Percentiles rank a stretch among this genome's conserved stretches.
Conservation (phyloP, 2,329 filamentous ascomycete genomes). For the Bipolaris gigantea region DNA sequence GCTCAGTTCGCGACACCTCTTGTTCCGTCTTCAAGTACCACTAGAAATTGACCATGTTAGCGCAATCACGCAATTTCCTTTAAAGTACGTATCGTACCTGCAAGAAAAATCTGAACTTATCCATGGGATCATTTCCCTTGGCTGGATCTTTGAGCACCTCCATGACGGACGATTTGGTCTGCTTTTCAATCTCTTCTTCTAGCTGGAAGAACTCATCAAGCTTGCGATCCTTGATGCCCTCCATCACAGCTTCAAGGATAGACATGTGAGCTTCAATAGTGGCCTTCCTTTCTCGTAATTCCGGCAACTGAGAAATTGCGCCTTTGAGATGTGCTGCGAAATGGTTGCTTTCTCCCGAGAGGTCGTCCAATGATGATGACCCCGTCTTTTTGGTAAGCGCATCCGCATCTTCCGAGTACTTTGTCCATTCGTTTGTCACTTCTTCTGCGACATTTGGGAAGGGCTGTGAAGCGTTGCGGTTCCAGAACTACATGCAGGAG, state of each 20-base stretch:
- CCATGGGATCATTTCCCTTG: constrained; percentile 80
- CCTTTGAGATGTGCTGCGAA: constrained; percentile 95
- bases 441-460: constrained; percentile 68
- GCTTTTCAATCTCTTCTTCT: constrained; percentile 91
- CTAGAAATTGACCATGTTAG: constrained; percentile 62
- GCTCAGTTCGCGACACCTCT: constrained; percentile 78
- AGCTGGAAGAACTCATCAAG: constrained; percentile 95
- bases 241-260: constrained; percentile 65
- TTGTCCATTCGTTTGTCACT: constrained; percentile 88
- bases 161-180: constrained; percentile 67
- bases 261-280: constrained; percentile 86
- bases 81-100: background rate
- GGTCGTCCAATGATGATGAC: constrained; percentile 86
- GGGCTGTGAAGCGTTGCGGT: constrained; percentile 74
- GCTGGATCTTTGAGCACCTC: constrained; percentile 79
- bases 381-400: constrained; percentile 96
- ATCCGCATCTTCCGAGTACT: constrained; percentile 93
- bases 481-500: constrained; percentile 67
- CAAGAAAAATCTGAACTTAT: constrained; percentile 87
- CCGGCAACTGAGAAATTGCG: constrained; percentile 88
- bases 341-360: constrained; percentile 84
- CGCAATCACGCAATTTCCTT: background rate
- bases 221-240: constrained; percentile 62
- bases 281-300: constrained; percentile 85
- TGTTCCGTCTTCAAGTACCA: constrained; percentile 89